A percentile compares a stretch with the other conserved stretches of the same genome.
phyloP scores from a whole-genome alignment of 1,284 basidiomycete genomes.

The Microbotryum silenes-acaulis region DNA sequence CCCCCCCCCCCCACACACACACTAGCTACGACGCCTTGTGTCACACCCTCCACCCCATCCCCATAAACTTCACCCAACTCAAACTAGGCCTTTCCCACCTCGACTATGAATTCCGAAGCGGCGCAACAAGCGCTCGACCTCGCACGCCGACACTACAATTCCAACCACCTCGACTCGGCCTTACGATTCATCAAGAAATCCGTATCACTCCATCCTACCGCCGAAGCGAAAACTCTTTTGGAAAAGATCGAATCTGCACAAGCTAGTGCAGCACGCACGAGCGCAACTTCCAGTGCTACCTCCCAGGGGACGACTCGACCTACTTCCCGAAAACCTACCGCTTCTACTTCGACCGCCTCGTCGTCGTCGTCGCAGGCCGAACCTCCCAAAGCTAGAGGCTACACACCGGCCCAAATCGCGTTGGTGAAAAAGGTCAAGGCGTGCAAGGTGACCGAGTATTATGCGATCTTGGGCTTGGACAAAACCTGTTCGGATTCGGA shows the following conservation, averaged over 20 bases:
- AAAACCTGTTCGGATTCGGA: slow-evolving; percentile 80
- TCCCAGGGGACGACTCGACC: background rate
- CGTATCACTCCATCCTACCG: slow-evolving; percentile 70
- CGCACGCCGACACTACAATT: slow-evolving; percentile 15
- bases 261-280: background rate
- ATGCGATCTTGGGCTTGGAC: slow-evolving; percentile 80
- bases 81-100: no score
- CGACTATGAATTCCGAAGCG: slow-evolving; percentile 20
- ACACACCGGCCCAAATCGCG: slow-evolving; percentile 73
- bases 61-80: no score
- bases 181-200: slow-evolving; percentile 88
- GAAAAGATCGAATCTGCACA: slow-evolving; percentile 48
- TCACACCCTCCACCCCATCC: no score
- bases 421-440: slow-evolving; percentile 78
- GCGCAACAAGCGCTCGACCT: slow-evolving; percentile 19
- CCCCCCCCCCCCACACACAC: no score
- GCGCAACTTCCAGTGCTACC: slow-evolving; percentile 4
- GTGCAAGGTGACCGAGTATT: slow-evolving; percentile 86
- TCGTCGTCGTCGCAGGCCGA: background rate
- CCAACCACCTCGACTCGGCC: slow-evolving; percentile 44
- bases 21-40: no score
- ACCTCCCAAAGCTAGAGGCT: slow-evolving; percentile 50
- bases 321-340: background rate
- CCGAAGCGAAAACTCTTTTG: slow-evolving; percentile 64
- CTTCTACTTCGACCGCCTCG: background rate